These are phyloP conservation scores for Prunus campanulata DNA, from an alignment of 306 rosid genomes.

Conservation along the genomic window DNA sequence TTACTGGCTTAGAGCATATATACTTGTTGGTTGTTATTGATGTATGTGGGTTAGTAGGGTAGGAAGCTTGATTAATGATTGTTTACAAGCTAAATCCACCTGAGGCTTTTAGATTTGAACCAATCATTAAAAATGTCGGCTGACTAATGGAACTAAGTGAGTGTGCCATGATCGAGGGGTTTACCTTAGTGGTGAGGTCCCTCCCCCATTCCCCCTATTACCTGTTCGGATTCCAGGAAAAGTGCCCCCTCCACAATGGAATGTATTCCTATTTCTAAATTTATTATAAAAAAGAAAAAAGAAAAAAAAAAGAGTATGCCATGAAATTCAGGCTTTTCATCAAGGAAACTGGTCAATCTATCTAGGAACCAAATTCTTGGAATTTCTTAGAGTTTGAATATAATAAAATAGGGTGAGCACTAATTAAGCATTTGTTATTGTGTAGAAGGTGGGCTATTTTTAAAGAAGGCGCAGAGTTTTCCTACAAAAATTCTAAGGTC, in stretches of 20 bases:
- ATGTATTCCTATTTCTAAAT: too few relatives aligned
- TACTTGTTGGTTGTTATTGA: constrained; percentile 4
- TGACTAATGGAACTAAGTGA: background rate
- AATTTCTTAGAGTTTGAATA: background rate
- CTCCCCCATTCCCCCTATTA: too few relatives aligned
- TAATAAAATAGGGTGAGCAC: background rate
- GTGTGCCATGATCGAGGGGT: too few relatives aligned
- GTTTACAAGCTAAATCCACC: constrained; percentile 1
- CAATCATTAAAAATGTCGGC: background rate
- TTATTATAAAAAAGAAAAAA: background rate
- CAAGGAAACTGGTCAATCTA: background rate
- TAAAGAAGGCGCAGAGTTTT: background rate
- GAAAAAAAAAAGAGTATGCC: background rate
- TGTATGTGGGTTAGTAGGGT: constrained; percentile 4
- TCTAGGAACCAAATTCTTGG: background rate
- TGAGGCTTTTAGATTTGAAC: background rate
- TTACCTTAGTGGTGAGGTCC: too few relatives aligned
- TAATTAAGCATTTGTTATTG: background rate
- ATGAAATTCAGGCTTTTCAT: background rate
- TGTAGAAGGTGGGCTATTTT: background rate
- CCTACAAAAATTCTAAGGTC: background rate
- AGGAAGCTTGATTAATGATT: background rate
- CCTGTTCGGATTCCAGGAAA: too few relatives aligned
- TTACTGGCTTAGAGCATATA: background rate
- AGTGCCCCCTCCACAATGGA: too few relatives aligned